Percentiles rank a stretch among this genome's conserved stretches.
These are phyloP conservation scores for Akanthomyces lecanii DNA, from an alignment of 2,329 filamentous ascomycete species.

Conservation along the genomic window DNA sequence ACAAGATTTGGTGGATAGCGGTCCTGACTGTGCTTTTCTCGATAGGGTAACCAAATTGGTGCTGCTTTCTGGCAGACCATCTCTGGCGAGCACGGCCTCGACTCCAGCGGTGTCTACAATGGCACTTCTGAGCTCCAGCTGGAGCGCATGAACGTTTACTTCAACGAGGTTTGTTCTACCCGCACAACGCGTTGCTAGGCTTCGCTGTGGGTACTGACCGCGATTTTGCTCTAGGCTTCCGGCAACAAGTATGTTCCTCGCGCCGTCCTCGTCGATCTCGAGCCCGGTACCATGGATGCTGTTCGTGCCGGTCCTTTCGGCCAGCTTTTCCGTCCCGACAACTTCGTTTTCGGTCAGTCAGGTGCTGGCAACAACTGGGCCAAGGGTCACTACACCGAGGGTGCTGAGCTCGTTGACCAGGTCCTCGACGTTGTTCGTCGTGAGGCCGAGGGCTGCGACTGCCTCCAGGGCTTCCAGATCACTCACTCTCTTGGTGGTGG, in stretches of 20 bases:
- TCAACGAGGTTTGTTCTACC: slow-evolving; percentile 61
- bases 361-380: slow-evolving; percentile 99
- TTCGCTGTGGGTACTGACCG: slow-evolving; percentile 12
- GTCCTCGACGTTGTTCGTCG: slow-evolving; percentile 98
- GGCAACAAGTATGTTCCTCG: slow-evolving; percentile 99
- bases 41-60: slow-evolving; percentile 99
- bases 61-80: slow-evolving; percentile 98
- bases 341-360: slow-evolving; percentile 99
- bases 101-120: slow-evolving; percentile 98
- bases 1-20: slow-evolving; percentile 16
- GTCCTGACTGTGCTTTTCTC: slow-evolving; percentile 34
- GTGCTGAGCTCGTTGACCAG: slow-evolving; percentile 97
- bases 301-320: slow-evolving; percentile 97
- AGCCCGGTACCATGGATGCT: slow-evolving; percentile 99
- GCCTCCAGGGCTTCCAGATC: slow-evolving; percentile 99
- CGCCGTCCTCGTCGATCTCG: slow-evolving; percentile 97
- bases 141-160: slow-evolving; percentile 99
- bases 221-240: slow-evolving; percentile 60
- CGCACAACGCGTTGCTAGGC: neutral
- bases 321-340: slow-evolving; percentile 98
- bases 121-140: slow-evolving; percentile 98
- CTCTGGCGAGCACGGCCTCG: slow-evolving; percentile 90
- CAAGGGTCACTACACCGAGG: slow-evolving; percentile 99
- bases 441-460: slow-evolving; percentile 98
- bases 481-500: slow-evolving; percentile 99